Evolutionary conservation across 768 basidiomycete species (phyloP).

Genomic region (Macrolepiota fuliginosa): DNA sequence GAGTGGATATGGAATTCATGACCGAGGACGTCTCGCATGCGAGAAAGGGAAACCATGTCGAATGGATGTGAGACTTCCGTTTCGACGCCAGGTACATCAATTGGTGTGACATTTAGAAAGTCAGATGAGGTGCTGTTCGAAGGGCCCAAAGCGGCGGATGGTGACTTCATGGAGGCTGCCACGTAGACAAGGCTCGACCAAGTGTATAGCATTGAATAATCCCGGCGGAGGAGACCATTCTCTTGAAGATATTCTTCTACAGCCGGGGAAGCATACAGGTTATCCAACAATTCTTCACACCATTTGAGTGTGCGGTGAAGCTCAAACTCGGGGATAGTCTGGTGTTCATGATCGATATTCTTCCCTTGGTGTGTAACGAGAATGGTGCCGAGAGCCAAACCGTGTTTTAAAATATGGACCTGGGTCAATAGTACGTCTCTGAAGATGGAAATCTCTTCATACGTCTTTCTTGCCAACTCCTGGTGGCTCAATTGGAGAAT

Average conservation of each 20-base stretch:
- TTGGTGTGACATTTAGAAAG: slow-evolving; percentile 42
- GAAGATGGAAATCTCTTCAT: slow-evolving; percentile 70
- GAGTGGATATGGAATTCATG: slow-evolving; percentile 56
- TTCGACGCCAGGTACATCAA: slow-evolving; percentile 17
- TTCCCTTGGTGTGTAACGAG: slow-evolving; percentile 41
- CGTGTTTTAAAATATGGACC: slow-evolving; percentile 63
- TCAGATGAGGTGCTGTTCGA: slow-evolving; percentile 31
- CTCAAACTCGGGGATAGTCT: slow-evolving; percentile 51
- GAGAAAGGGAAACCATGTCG: slow-evolving; percentile 55
- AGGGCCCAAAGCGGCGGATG: slow-evolving; percentile 22
- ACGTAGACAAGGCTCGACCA: slow-evolving; percentile 67
- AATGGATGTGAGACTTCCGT: slow-evolving; percentile 40
- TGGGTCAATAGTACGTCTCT: slow-evolving; percentile 65
- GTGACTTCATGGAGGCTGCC: slow-evolving; percentile 52
- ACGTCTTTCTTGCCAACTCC: slow-evolving; percentile 45
- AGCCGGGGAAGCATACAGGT: slow-evolving; percentile 39
- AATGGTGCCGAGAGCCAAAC: slow-evolving; percentile 63
- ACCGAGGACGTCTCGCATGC: slow-evolving; percentile 59
- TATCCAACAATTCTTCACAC: slow-evolving; percentile 51
- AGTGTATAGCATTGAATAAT: slow-evolving; percentile 59
- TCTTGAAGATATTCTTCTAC: slow-evolving; percentile 55
- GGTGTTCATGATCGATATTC: slow-evolving; percentile 25
- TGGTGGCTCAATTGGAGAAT: slow-evolving; percentile 37
- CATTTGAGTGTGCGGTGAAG: slow-evolving; percentile 50
- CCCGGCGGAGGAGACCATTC: slow-evolving; percentile 36